A percentile compares a stretch with the other conserved stretches of the same genome.
phyloP scores from a whole-genome alignment of 2,329 filamentous ascomycete species.

The Cercospora beticola region DNA sequence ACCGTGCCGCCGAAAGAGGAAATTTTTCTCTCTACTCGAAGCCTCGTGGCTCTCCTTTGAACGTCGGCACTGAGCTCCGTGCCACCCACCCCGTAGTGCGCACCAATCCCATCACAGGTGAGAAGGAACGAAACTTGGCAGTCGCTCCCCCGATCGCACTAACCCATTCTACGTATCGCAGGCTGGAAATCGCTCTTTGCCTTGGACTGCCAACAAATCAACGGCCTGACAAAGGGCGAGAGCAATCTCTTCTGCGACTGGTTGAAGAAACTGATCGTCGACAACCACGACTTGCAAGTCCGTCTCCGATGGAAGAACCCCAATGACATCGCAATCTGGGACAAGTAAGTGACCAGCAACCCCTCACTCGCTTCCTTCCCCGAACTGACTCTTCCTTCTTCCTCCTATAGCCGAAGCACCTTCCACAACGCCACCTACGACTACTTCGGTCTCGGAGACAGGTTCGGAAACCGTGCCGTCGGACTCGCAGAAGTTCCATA shows the following conservation, averaged over 20 bases:
- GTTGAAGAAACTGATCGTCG: constrained; percentile 39
- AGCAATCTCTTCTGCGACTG: constrained; percentile 23
- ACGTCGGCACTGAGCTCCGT: constrained; percentile 23
- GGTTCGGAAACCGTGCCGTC: constrained; percentile 55
- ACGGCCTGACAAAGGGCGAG: constrained; percentile 46
- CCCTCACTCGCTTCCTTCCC: neutral
- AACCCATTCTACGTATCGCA: neutral
- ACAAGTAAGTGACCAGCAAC: constrained; percentile 51
- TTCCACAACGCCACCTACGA: constrained; percentile 65
- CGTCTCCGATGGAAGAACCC: constrained; percentile 50
- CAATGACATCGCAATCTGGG: constrained; percentile 55
- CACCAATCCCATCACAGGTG: constrained; percentile 57
- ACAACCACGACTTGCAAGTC: constrained; percentile 54
- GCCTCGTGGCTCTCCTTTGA: constrained; percentile 27
- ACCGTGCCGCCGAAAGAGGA: constrained; percentile 29
- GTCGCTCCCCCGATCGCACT: neutral
- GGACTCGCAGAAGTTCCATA: constrained; percentile 58
- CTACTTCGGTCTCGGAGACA: constrained; percentile 54
- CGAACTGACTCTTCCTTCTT: neutral
- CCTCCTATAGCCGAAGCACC: constrained; percentile 38
- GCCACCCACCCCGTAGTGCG: constrained; percentile 53
- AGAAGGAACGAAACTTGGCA: neutral
- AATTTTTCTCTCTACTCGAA: constrained; percentile 20
- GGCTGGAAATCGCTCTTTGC: constrained; percentile 64
- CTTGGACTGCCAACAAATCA: constrained; percentile 56